phyloP scores from a whole-genome alignment of 306 rosid species.

The Clitoria ternatea region DNA sequence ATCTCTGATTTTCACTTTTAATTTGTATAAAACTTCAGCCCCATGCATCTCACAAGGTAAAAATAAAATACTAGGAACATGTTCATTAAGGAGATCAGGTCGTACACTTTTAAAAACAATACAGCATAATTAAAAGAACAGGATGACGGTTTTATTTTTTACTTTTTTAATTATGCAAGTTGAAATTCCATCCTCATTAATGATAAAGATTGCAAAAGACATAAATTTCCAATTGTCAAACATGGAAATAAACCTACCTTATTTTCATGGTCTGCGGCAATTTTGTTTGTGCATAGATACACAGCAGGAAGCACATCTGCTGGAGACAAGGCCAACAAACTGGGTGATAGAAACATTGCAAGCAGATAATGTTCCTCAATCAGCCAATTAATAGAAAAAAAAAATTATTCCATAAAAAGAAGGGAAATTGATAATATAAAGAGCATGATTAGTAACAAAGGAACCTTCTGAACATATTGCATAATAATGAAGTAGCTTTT shows the following conservation, averaged over 20 bases:
- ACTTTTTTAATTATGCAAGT: neutral
- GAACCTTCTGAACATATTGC: constrained; percentile 96
- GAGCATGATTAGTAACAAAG: constrained; percentile 17
- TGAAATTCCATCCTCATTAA: constrained; percentile 20
- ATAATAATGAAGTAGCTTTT: constrained; percentile 80
- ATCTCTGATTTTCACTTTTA: too few relatives aligned
- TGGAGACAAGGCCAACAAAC: constrained; percentile 83
- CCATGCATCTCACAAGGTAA: too few relatives aligned
- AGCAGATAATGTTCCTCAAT: constrained; percentile 24
- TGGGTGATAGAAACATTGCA: constrained; percentile 33
- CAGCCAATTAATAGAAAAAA: constrained; percentile 21
- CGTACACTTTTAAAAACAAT: neutral
- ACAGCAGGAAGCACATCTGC: constrained; percentile 83
- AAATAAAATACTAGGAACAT: too few relatives aligned
- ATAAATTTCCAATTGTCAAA: neutral
- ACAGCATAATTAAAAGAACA: neutral
- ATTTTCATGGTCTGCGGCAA: constrained; percentile 88
- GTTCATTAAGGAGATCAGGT: constrained; percentile 10
- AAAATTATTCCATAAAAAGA: constrained; percentile 7
- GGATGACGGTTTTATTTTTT: constrained; percentile 5
- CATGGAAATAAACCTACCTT: constrained; percentile 41
- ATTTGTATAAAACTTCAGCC: too few relatives aligned
- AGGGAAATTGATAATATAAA: neutral
- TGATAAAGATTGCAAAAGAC: neutral
- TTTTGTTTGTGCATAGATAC: constrained; percentile 84